These are phyloP conservation scores for Sugiyamaella paludigena DNA, from an alignment of 1,139 yeast genomes.

Conservation along the genomic window DNA sequence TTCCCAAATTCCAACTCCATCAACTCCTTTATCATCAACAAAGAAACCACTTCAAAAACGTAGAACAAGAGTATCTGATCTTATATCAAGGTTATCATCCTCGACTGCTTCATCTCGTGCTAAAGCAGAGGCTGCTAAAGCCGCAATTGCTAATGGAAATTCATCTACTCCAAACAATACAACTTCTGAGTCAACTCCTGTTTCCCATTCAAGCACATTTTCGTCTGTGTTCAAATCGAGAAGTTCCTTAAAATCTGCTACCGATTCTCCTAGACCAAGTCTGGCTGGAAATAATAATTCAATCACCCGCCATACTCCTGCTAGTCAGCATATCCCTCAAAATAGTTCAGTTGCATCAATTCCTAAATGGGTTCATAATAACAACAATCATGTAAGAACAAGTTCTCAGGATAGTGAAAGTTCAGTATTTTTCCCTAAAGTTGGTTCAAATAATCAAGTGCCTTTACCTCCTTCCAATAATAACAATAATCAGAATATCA, in stretches of 20 bases:
- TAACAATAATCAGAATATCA: background rate
- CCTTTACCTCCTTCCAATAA: slow-evolving; percentile 10
- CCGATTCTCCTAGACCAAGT: too few species aligned
- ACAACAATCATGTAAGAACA: background rate
- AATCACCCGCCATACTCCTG: background rate
- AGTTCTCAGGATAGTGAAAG: slow-evolving; percentile 24
- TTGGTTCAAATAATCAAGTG: slow-evolving; percentile 16
- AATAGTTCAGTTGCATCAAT: slow-evolving; percentile 2
- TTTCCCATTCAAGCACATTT: slow-evolving; percentile 15
- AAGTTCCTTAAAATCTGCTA: slow-evolving; percentile 4
- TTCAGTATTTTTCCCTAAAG: slow-evolving; percentile 26
- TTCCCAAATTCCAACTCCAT: slow-evolving; percentile 5
- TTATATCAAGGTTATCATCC: slow-evolving; percentile 31
- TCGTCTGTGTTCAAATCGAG: slow-evolving; percentile 23
- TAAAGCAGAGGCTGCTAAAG: slow-evolving; percentile 23
- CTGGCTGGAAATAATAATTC: too few species aligned
- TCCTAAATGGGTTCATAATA: slow-evolving; percentile 8
- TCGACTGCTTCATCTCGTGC: slow-evolving; percentile 34
- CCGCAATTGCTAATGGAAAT: slow-evolving; percentile 6
- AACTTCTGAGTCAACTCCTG: background rate
- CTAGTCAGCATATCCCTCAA: background rate
- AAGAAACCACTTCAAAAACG: slow-evolving; percentile 11
- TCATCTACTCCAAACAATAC: background rate
- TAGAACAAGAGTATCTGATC: slow-evolving; percentile 30
- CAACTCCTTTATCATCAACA: slow-evolving; percentile 2